phyloP scores from a whole-genome alignment of 176 grass and related monocot species.

The Cenchrus purpureus region DNA sequence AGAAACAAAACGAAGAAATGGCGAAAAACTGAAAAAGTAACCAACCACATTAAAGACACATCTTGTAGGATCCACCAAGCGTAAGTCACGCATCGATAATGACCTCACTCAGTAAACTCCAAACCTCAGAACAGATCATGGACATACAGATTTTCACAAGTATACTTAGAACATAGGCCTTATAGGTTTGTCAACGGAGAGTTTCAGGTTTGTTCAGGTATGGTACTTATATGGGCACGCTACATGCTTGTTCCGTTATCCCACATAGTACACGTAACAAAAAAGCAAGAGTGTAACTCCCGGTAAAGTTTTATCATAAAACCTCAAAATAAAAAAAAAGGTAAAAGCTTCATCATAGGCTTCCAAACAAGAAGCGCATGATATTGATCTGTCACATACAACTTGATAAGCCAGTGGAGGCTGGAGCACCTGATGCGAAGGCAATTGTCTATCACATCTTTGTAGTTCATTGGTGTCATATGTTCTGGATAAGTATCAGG shows the following conservation, averaged over 20 bases:
- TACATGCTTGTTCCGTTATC: conserved; percentile 40
- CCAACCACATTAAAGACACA: background rate
- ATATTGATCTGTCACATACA: conserved; percentile 14
- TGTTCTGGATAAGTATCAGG: conserved; percentile 38
- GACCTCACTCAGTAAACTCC: background rate
- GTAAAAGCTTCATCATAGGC: conserved; percentile 30
- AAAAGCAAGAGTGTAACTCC: conserved; percentile 40
- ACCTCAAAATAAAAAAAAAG: conserved; percentile 10
- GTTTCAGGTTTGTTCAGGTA: conserved; percentile 38
- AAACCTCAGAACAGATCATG: background rate
- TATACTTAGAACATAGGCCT: background rate
- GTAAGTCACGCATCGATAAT: background rate
- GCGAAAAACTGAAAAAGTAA: too few relatives aligned
- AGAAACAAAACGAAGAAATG: background rate
- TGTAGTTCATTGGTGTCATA: conserved; percentile 32
- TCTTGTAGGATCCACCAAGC: background rate
- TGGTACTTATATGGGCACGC: conserved; percentile 30
- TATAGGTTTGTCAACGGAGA: conserved; percentile 1
- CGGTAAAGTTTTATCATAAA: conserved; percentile 41
- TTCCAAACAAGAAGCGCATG: conserved; percentile 36
- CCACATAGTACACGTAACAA: conserved; percentile 41
- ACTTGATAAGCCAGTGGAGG: conserved; percentile 25
- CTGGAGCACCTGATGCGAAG: background rate
- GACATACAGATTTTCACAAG: background rate
- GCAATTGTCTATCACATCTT: conserved; percentile 38